Conservation (phyloP, 2,329 filamentous ascomycete genomes). For the Stachybotrys chlorohalonatus region DNA sequence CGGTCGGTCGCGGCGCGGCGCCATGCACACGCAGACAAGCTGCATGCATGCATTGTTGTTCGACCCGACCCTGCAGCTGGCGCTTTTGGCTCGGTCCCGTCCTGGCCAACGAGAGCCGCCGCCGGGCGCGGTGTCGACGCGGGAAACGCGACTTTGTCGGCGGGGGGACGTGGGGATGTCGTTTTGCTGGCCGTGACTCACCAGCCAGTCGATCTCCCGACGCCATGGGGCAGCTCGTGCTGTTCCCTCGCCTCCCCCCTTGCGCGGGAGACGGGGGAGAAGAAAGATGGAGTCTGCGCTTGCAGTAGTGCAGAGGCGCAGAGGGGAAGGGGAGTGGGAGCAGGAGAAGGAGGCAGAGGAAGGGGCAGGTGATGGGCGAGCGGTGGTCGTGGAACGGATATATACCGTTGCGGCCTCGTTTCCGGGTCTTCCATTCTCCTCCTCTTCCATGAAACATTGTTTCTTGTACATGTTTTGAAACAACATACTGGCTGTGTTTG, state of each 20-base stretch:
- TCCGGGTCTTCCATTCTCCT: neutral
- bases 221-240: slow-evolving; percentile 1
- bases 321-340: neutral
- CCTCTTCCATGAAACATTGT: neutral
- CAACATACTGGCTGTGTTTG: neutral
- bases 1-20: no score
- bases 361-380: neutral
- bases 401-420: slow-evolving; percentile 1
- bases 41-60: no score
- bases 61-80: no score
- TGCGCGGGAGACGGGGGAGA: neutral
- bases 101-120: neutral
- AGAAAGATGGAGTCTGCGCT: neutral
- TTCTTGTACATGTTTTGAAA: neutral
- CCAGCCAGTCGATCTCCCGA: slow-evolving; percentile 11
- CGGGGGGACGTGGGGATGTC: no score
- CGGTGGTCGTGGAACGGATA: neutral
- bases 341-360: neutral
- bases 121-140: neutral
- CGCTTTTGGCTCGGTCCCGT: neutral
- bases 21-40: no score
- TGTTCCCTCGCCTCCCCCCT: slow-evolving; percentile 1
- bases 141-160: neutral
- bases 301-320: neutral
- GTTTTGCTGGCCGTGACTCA: slow-evolving; percentile 12